These are phyloP conservation scores for Leucogyrophana mollusca DNA, from an alignment of 768 basidiomycete species.

Conservation along the genomic window DNA sequence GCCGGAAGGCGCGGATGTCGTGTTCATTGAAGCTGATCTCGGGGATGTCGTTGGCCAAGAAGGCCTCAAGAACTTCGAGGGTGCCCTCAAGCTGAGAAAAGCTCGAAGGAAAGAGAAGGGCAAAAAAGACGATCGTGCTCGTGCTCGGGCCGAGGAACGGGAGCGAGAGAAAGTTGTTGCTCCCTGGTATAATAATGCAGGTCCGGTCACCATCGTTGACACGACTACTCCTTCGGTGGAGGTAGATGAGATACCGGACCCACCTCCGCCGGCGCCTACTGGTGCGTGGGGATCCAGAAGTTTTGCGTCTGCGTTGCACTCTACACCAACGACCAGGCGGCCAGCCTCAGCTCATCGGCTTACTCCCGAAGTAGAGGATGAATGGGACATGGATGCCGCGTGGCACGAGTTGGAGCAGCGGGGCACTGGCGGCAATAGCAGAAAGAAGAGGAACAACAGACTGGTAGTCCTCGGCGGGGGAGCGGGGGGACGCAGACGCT, in stretches of 20 bases:
- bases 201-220: slow-evolving; percentile 4
- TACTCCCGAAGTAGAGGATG: slow-evolving; percentile 44
- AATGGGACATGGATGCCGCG: slow-evolving; percentile 76
- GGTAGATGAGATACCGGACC: slow-evolving; percentile 11
- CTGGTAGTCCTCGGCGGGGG: slow-evolving; percentile 74
- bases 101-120: slow-evolving; percentile 77
- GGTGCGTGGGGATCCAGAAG: slow-evolving; percentile 81
- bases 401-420: slow-evolving; percentile 80
- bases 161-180: slow-evolving; percentile 56
- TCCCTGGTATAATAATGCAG: slow-evolving; percentile 13
- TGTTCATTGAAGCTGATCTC: slow-evolving; percentile 90
- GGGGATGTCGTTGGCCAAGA: slow-evolving; percentile 72
- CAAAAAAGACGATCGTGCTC: slow-evolving; percentile 85
- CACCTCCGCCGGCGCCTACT: slow-evolving; percentile 17
- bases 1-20: slow-evolving; percentile 88
- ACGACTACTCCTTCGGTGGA: slow-evolving; percentile 9
- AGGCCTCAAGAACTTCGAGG: slow-evolving; percentile 81
- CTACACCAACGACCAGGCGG: slow-evolving; percentile 32
- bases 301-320: slow-evolving; percentile 77
- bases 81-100: slow-evolving; percentile 72
- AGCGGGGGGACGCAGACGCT: slow-evolving; percentile 50
- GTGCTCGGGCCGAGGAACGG: slow-evolving; percentile 70
- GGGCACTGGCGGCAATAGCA: slow-evolving; percentile 36
- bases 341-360: slow-evolving; percentile 24
- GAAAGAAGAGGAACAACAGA: slow-evolving; percentile 61